phyloP scores from a whole-genome alignment of 768 basidiomycete genomes.

The Termitomyces sp. region DNA sequence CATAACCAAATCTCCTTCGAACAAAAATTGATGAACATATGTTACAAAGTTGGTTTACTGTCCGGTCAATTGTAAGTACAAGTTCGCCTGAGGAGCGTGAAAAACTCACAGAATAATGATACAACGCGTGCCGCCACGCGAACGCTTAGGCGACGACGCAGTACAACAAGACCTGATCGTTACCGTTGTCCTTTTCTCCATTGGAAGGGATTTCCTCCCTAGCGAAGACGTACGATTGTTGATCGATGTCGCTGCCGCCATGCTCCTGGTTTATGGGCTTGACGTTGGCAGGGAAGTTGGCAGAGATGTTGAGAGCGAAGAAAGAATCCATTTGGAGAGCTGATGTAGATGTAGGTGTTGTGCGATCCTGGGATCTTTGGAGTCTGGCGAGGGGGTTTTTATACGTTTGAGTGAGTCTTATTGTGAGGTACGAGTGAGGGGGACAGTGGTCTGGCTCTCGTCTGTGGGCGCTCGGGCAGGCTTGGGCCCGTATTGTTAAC shows the following conservation, averaged over 20 bases:
- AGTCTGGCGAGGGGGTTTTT: background rate
- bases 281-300: background rate
- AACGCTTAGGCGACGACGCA: background rate
- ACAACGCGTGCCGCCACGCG: background rate
- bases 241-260: background rate
- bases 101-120: background rate
- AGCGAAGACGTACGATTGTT: background rate
- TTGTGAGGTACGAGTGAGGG: background rate
- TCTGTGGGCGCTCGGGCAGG: background rate
- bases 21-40: background rate
- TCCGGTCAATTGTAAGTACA: background rate
- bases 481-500: background rate
- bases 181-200: no score
- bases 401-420: background rate
- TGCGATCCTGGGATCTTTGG: background rate
- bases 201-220: background rate
- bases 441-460: background rate
- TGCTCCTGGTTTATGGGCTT: background rate
- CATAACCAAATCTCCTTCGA: background rate
- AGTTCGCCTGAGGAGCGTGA: background rate
- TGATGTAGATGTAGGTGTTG: background rate
- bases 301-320: background rate
- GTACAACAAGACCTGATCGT: no score
- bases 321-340: constrained; percentile 6
- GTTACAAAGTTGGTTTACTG: background rate